Conservation (phyloP, 371 early-diverging fungal species). For the Amoeboaphelidium protococcarum region DNA sequence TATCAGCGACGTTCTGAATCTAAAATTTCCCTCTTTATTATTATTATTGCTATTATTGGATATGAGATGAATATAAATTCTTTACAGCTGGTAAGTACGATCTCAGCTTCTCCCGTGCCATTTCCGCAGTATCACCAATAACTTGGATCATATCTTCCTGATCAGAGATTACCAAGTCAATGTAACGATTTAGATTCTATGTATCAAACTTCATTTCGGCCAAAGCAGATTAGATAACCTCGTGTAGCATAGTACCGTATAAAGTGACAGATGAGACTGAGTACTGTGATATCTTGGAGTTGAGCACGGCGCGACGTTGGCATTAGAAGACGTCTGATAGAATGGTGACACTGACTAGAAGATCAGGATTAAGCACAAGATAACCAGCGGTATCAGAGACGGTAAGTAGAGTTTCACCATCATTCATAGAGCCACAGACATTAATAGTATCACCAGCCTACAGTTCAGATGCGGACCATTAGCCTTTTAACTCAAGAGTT, state of each 20-base stretch:
- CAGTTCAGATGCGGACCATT: background rate
- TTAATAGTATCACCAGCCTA: constrained; percentile 21
- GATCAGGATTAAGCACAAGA: constrained; percentile 51
- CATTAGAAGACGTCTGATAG: constrained; percentile 46
- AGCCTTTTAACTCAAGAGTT: background rate
- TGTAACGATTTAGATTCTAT: constrained; percentile 13
- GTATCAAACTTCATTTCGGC: constrained; percentile 22
- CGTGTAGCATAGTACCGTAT: constrained; percentile 53
- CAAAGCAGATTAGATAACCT: constrained; percentile 36
- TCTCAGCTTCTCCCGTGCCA: constrained; percentile 14
- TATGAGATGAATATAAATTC: background rate
- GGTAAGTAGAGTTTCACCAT: constrained; percentile 8
- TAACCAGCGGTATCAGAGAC: constrained; percentile 20
- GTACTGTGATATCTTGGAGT: constrained; percentile 22
- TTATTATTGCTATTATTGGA: background rate
- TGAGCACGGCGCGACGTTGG: constrained; percentile 39
- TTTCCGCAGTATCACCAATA: constrained; percentile 25
- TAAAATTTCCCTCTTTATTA: constrained; percentile 8
- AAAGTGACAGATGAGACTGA: constrained; percentile 28
- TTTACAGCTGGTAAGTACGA: constrained; percentile 15
- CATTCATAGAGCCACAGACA: constrained; percentile 9
- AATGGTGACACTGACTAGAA: constrained; percentile 39
- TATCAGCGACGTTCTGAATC: constrained; percentile 40
- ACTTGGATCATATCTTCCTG: constrained; percentile 31
- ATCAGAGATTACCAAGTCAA: constrained; percentile 16